phyloP scores from a whole-genome alignment of 1,139 yeast genomes.

The Diutina ranongensis region DNA sequence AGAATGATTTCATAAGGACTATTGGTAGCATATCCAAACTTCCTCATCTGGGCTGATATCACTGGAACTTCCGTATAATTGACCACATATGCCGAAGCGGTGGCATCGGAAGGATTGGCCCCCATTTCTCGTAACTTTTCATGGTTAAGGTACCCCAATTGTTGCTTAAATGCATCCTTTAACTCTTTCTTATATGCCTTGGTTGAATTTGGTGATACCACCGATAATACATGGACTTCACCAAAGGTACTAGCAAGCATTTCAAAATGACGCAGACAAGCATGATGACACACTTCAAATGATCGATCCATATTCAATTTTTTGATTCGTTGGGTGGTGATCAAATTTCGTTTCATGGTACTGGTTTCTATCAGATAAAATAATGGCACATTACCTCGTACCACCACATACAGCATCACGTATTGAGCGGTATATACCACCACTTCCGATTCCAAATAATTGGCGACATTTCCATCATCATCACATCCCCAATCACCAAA shows the following conservation, averaged over 20 bases:
- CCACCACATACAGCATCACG: constrained; percentile 46
- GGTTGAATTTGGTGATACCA: constrained; percentile 27
- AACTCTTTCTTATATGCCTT: constrained; percentile 24
- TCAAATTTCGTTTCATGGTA: constrained; percentile 16
- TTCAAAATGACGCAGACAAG: constrained; percentile 56
- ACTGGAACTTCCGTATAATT: constrained; percentile 24
- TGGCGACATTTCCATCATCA: constrained; percentile 60
- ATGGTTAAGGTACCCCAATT: constrained; percentile 14
- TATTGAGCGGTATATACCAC: constrained; percentile 41
- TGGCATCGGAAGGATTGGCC: background rate
- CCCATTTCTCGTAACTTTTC: constrained; percentile 5
- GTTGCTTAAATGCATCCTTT: constrained; percentile 20
- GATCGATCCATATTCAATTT: constrained; percentile 45
- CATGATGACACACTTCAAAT: constrained; percentile 52
- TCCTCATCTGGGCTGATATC: constrained; percentile 22
- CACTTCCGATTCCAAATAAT: constrained; percentile 56
- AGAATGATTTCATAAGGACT: constrained; percentile 29
- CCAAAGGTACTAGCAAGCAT: constrained; percentile 46
- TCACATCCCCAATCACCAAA: constrained; percentile 64
- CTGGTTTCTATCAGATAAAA: constrained; percentile 45
- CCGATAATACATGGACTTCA: constrained; percentile 49
- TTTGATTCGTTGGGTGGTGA: constrained; percentile 30
- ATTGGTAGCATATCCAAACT: constrained; percentile 23
- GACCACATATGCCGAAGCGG: constrained; percentile 8
- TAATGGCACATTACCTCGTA: constrained; percentile 61